Evolutionary conservation across 139 green algal species (phyloP).

Genomic region (Chlamydomonas incerta): DNA sequence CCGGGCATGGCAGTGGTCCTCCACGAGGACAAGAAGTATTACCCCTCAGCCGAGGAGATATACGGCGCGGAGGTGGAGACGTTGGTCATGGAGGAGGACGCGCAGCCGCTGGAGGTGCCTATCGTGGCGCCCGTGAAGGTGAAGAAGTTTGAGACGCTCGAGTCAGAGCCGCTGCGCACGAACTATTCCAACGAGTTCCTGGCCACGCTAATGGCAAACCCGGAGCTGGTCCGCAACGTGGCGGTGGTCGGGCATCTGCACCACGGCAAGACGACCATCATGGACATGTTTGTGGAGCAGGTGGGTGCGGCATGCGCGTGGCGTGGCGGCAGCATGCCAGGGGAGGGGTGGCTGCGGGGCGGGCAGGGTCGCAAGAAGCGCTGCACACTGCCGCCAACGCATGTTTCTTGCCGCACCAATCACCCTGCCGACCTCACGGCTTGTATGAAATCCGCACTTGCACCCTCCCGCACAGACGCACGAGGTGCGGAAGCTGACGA

Average conservation of each 20-base stretch:
- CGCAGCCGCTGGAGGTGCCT: conserved; percentile 95
- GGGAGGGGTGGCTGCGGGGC: too few relatives aligned
- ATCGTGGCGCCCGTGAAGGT: conserved; percentile 93
- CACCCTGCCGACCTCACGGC: too few relatives aligned
- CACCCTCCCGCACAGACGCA: conserved; percentile 45
- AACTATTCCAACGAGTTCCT: conserved; percentile 87
- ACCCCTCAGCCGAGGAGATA: conserved; percentile 94
- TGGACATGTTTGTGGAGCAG: conserved; percentile 99
- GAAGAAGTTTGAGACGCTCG: conserved; percentile 70
- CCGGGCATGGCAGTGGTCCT: conserved; percentile 82
- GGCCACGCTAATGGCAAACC: conserved; percentile 81
- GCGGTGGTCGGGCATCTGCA: conserved; percentile 95
- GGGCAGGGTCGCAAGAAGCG: too few relatives aligned
- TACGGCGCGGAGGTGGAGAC: conserved; percentile 92
- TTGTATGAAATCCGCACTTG: too few relatives aligned
- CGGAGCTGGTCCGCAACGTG: conserved; percentile 92
- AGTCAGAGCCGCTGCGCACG: conserved; percentile 67
- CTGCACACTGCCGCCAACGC: too few relatives aligned
- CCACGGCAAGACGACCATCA: conserved; percentile 96
- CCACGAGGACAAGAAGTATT: conserved; percentile 99
- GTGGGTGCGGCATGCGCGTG: too few relatives aligned
- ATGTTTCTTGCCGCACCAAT: too few relatives aligned
- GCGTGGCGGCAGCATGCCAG: too few relatives aligned
- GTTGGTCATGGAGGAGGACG: conserved; percentile 97
- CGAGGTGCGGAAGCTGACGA: conserved; percentile 36